phyloP scores from a whole-genome alignment of 2,329 filamentous ascomycete species.

The Alternaria gansuensis region DNA sequence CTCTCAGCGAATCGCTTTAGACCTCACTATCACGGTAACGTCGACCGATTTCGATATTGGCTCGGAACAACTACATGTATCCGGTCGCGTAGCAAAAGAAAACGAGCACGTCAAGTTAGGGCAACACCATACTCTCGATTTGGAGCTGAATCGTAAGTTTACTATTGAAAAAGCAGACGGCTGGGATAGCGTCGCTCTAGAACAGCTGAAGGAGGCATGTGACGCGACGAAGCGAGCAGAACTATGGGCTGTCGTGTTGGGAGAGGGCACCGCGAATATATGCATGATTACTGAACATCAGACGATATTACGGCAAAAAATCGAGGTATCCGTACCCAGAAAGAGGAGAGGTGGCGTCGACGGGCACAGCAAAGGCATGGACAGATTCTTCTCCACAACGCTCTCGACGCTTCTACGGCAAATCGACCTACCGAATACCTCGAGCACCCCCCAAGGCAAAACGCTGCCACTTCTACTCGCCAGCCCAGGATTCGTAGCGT shows the following conservation, averaged over 20 bases:
- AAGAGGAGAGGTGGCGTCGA: conserved; percentile 69
- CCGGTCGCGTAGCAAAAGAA: conserved; percentile 70
- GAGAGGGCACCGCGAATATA: conserved; percentile 84
- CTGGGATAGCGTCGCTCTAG: conserved; percentile 89
- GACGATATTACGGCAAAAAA: conserved; percentile 74
- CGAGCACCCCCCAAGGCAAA: conserved; percentile 50
- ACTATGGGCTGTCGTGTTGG: conserved; percentile 90
- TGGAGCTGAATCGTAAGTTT: conserved; percentile 88
- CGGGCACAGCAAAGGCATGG: conserved; percentile 75
- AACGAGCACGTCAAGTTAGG: conserved; percentile 74
- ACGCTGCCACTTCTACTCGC: conserved; percentile 77
- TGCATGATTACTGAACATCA: conserved; percentile 83
- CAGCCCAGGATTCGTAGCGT: conserved; percentile 86
- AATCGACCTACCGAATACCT: conserved; percentile 69
- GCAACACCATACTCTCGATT: conserved; percentile 76
- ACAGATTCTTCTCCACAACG: conserved; percentile 79
- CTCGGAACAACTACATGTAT: conserved; percentile 73
- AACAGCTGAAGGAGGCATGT: conserved; percentile 79
- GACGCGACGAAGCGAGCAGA: conserved; percentile 82
- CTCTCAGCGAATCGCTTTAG: conserved; percentile 71
- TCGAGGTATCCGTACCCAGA: conserved; percentile 73
- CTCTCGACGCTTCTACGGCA: conserved; percentile 78
- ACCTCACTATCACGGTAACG: conserved; percentile 71
- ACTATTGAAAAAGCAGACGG: conserved; percentile 81
- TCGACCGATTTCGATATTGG: conserved; percentile 74